Evolutionary conservation across 192 early-diverging fungal genomes (phyloP).

Genomic region (Gonapodya prolifera): DNA sequence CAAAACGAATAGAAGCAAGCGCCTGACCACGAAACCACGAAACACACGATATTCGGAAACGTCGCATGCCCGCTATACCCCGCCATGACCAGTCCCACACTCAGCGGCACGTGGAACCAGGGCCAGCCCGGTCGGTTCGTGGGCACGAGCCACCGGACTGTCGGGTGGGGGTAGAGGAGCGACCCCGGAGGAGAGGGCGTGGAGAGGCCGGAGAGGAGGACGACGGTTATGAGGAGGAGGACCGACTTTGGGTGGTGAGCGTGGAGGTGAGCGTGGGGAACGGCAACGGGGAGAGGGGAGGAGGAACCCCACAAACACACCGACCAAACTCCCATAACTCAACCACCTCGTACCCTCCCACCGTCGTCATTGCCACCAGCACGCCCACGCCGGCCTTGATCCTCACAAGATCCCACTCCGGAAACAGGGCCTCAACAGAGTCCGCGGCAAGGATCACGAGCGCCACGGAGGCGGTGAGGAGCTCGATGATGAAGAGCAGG

Average conservation of each 20-base stretch:
- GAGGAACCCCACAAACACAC: neutral
- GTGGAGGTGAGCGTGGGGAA: too few relatives aligned
- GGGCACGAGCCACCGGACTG: neutral
- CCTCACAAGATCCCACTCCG: neutral
- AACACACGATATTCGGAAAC: neutral
- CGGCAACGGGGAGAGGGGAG: too few relatives aligned
- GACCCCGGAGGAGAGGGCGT: neutral
- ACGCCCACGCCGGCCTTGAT: neutral
- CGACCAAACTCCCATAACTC: neutral
- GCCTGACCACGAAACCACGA: neutral
- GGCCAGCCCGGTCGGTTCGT: neutral
- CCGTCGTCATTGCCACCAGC: neutral
- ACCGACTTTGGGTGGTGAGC: neutral
- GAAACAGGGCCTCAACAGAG: neutral
- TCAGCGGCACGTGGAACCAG: neutral
- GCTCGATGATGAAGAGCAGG: conserved; percentile 1
- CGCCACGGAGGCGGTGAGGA: neutral
- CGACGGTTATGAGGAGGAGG: conserved; percentile 1
- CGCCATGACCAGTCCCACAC: neutral
- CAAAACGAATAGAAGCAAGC: neutral
- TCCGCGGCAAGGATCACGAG: conserved; percentile 1
- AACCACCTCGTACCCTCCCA: neutral
- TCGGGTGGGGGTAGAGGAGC: neutral
- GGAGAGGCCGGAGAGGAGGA: neutral
- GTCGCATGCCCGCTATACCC: neutral